Evolutionary conservation across 2,329 filamentous ascomycete species (phyloP), one percentile per base, ranked within the genome.

Genomic region (Cladosporium sp.): DNA sequence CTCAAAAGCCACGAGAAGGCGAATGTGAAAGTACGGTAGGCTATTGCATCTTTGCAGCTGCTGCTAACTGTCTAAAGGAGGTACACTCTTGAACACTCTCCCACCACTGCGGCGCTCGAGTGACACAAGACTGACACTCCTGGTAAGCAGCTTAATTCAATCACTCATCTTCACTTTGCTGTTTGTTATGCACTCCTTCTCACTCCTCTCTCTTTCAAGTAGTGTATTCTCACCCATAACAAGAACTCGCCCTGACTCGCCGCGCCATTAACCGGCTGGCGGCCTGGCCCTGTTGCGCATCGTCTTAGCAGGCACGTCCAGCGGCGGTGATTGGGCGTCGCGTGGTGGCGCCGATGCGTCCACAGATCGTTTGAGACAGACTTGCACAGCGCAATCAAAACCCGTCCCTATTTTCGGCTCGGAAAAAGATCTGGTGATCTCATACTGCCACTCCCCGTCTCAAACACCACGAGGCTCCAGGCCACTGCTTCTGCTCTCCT

Each of bases 381-480:
- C 28, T 61, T 52, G 47, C 44, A 34, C 32, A 32, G 28, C 52
- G 28, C 18, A n/a, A 30, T 32, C 30, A 14, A 61, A 41, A 10
- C 60, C 32, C 14, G 38, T 28, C 30, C 49, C 60, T 63, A 63
- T 63, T 63, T 63, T 63, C 60, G 34, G 47, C 21, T 49, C 18
- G 52, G 21, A 12, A 30, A 34, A 12, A 47, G n/a, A 21, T 47
- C 41, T n/a, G 21, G 28, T 55, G 52, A 55, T 55, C 52, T 55
- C 52, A 55, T 55, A 55, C 52, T 34, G 26, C 52, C 52, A 55
- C 15, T 24, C 11, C 8, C 18, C 15, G 12, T 30, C 32, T 55
- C 28, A 55, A 34, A 55, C 52, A 55, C 32, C 52, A 32, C 52
- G 28, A 55, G 52, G 21, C 52, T n/a, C 41, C 41, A 21, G 41